These are phyloP conservation scores for Taiozyma sp. DNA, from an alignment of 1,139 yeast species.

Conservation along the genomic window DNA sequence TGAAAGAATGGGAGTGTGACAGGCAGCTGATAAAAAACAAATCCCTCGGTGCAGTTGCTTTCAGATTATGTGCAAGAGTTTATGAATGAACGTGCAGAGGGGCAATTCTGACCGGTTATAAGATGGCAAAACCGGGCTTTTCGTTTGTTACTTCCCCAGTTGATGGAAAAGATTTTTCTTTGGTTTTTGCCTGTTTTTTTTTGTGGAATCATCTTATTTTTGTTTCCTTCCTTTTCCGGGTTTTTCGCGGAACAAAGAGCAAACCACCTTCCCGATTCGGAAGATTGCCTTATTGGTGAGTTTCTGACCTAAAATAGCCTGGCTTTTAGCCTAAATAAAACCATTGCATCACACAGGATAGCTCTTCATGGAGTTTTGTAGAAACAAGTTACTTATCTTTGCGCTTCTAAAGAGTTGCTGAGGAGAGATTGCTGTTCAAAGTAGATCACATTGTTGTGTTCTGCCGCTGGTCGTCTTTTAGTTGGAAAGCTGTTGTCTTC, in stretches of 20 bases:
- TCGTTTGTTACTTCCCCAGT: too few relatives aligned
- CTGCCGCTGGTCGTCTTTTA: constrained; percentile 4
- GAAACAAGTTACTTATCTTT: too few relatives aligned
- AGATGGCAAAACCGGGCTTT: neutral
- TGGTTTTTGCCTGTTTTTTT: neutral
- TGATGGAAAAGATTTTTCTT: too few relatives aligned
- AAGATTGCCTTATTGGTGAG: neutral
- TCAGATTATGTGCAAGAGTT: neutral
- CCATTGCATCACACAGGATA: too few relatives aligned
- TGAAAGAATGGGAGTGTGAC: neutral
- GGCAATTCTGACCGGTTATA: neutral
- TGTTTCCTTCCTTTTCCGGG: neutral
- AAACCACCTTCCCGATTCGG: neutral
- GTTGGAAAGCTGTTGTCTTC: too few relatives aligned
- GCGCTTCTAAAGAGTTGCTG: too few relatives aligned
- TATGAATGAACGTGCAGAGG: neutral
- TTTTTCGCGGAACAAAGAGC: neutral
- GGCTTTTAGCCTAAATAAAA: too few relatives aligned
- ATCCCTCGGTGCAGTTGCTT: neutral
- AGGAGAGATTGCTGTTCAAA: too few relatives aligned
- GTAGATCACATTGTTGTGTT: too few relatives aligned
- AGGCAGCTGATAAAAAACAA: neutral
- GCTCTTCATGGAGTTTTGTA: too few relatives aligned
- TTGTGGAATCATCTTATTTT: neutral
- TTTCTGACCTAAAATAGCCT: too few relatives aligned